Percentiles rank a stretch among this genome's conserved stretches.
Conservation (phyloP, 1,284 basidiomycete species). For the Blastosporella zonata region DNA sequence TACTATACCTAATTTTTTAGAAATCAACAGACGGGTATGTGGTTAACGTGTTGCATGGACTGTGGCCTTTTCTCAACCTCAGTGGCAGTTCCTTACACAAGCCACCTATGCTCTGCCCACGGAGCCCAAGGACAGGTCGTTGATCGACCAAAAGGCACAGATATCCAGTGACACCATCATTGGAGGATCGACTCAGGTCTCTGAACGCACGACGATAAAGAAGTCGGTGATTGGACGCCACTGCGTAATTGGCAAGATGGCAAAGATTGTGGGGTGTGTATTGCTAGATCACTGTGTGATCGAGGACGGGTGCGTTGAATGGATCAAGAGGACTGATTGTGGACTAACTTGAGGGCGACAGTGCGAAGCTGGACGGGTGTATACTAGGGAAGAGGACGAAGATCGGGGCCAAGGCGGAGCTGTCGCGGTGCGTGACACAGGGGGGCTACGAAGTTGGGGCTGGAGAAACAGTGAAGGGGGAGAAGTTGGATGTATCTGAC, state of each 20-base stretch:
- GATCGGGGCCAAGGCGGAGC: slow-evolving; percentile 76
- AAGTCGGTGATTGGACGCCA: slow-evolving; percentile 86
- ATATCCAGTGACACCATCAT: slow-evolving; percentile 86
- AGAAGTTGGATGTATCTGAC: slow-evolving; percentile 62
- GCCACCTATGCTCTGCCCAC: slow-evolving; percentile 53
- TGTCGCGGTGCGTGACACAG: slow-evolving; percentile 85
- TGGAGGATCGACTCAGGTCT: slow-evolving; percentile 78
- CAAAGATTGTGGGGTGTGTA: slow-evolving; percentile 83
- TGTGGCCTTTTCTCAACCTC: slow-evolving; percentile 1
- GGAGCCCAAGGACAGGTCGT: slow-evolving; percentile 56
- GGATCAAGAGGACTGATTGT: neutral
- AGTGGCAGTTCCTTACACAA: slow-evolving; percentile 48
- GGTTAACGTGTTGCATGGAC: neutral
- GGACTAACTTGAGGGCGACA: slow-evolving; percentile 28
- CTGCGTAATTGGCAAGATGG: slow-evolving; percentile 85
- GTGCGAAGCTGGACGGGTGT: slow-evolving; percentile 87
- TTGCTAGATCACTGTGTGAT: slow-evolving; percentile 89
- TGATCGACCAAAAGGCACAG: slow-evolving; percentile 77
- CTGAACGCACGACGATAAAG: slow-evolving; percentile 85
- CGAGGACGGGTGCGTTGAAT: slow-evolving; percentile 66
- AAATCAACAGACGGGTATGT: slow-evolving; percentile 76
- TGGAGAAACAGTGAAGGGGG: slow-evolving; percentile 60
- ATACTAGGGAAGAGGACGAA: slow-evolving; percentile 83
- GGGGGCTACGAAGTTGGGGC: slow-evolving; percentile 80
- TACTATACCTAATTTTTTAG: slow-evolving; percentile 79